phyloP scores from a whole-genome alignment of 768 basidiomycete genomes.

The Termitomyces eurrhizus region DNA sequence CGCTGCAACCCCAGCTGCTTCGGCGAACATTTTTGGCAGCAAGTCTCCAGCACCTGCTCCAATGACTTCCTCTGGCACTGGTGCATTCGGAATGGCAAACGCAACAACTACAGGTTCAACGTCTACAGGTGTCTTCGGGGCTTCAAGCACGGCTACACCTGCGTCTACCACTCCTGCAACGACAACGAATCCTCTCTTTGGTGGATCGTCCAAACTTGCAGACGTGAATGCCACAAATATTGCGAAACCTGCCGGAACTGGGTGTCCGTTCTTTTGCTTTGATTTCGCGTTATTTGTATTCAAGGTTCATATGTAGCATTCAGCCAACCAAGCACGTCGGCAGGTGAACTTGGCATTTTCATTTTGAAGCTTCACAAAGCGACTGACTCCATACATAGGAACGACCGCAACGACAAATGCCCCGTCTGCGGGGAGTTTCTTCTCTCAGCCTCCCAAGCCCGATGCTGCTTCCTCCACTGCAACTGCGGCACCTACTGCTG shows the following conservation, averaged over 20 bases:
- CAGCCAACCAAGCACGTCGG: constrained; percentile 19
- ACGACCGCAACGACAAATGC: constrained; percentile 13
- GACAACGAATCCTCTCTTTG: constrained; percentile 23
- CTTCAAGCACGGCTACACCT: constrained; percentile 10
- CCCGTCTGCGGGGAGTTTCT: constrained; percentile 20
- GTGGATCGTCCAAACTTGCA: constrained; percentile 36
- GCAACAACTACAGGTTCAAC: constrained; percentile 1
- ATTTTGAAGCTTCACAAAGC: neutral
- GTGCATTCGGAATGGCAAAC: constrained; percentile 4
- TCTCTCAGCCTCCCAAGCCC: constrained; percentile 22
- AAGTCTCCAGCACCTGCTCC: constrained; percentile 2
- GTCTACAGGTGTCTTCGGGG: constrained; percentile 6
- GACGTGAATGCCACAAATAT: constrained; percentile 28
- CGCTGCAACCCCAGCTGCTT: constrained; percentile 2
- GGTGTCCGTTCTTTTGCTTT: constrained; percentile 27
- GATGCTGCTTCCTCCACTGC: constrained; percentile 14
- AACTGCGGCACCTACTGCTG: constrained; percentile 10
- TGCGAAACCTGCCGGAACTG: constrained; percentile 31
- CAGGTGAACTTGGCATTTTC: constrained; percentile 8
- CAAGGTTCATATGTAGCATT: constrained; percentile 27
- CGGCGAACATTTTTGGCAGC: constrained; percentile 2
- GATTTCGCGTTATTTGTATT: neutral
- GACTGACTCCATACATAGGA: constrained; percentile 11
- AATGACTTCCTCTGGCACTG: constrained; percentile 6
- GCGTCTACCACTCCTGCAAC: constrained; percentile 10